Conservation (phyloP, 495 filamentous ascomycete species). For the Apiosordaria backusii region DNA sequence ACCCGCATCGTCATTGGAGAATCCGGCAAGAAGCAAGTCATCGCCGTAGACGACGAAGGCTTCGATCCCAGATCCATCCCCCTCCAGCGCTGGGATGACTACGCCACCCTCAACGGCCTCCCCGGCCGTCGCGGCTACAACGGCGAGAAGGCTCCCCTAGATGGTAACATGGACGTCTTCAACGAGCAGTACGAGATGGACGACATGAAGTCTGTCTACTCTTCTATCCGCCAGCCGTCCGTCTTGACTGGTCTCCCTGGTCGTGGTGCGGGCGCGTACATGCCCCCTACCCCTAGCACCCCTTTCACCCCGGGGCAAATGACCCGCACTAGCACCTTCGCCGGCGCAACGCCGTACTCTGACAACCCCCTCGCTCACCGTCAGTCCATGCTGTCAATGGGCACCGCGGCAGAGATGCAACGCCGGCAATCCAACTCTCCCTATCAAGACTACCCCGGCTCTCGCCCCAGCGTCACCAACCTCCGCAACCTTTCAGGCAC, state of each 20-base stretch:
- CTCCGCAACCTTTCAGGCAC: constrained; percentile 41
- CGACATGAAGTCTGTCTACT: constrained; percentile 95
- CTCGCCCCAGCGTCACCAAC: constrained; percentile 25
- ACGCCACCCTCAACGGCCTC: constrained; percentile 83
- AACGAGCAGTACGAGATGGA: constrained; percentile 88
- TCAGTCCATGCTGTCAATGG: constrained; percentile 52
- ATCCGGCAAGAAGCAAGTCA: constrained; percentile 80
- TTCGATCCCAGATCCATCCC: constrained; percentile 92
- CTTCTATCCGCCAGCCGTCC: constrained; percentile 88
- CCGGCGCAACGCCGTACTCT: constrained; percentile 35
- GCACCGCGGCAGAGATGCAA: constrained; percentile 42
- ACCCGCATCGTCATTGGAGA: constrained; percentile 96
- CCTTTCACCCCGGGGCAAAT: constrained; percentile 51
- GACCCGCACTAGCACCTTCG: constrained; percentile 40
- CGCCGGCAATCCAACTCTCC: constrained; percentile 39
- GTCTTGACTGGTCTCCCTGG: constrained; percentile 83
- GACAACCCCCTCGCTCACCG: constrained; percentile 42
- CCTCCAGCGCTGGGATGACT: constrained; percentile 95
- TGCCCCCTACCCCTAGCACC: constrained; percentile 71
- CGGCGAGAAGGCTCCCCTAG: constrained; percentile 58
- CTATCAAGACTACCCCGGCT: constrained; percentile 47
- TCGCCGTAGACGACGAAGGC: constrained; percentile 80
- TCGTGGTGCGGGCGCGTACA: constrained; percentile 57
- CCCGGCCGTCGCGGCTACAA: constrained; percentile 79
- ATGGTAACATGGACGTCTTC: constrained; percentile 50